Evolutionary conservation across 176 grass and related monocot genomes (phyloP).

Genomic region (Carex pumila): DNA sequence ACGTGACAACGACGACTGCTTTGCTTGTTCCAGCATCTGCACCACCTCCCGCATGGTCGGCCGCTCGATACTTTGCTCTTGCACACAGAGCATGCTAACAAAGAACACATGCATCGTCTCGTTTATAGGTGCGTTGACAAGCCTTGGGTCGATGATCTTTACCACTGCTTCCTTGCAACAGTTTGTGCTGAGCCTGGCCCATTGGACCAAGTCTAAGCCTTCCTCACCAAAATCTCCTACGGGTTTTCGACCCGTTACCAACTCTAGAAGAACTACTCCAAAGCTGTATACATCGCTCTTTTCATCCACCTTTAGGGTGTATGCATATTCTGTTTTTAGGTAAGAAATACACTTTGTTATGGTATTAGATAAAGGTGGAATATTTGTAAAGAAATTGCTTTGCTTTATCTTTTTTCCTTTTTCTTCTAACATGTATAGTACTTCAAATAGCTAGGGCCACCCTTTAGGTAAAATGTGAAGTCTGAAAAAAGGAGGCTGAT

Average conservation of each 20-base stretch:
- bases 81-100: conserved; percentile 69
- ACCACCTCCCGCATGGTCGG: conserved; percentile 86
- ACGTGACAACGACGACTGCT: not conserved
- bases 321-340: conserved; percentile 55
- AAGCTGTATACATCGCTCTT: conserved; percentile 73
- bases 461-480: conserved; percentile 15
- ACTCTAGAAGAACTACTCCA: conserved; percentile 49
- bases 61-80: conserved; percentile 71
- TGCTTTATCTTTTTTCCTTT: not conserved
- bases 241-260: conserved; percentile 43
- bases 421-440: not conserved
- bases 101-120: conserved; percentile 61
- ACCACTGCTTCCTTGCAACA: conserved; percentile 14
- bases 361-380: conserved; percentile 10
- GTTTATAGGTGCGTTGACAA: conserved; percentile 36
- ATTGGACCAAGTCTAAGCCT: conserved; percentile 62
- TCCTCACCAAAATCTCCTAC: conserved; percentile 48
- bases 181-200: conserved; percentile 32
- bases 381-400: conserved; percentile 14
- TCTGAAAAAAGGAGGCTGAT: conserved; percentile 12
- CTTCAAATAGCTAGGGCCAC: not conserved
- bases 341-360: conserved; percentile 19
- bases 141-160: conserved; percentile 46
- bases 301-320: conserved; percentile 77
- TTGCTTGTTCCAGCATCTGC: conserved; percentile 72